Percentiles rank a stretch among this genome's conserved stretches.
Conservation (phyloP, 805 yeast genomes). For the Scheffersomyces amazonensis region DNA sequence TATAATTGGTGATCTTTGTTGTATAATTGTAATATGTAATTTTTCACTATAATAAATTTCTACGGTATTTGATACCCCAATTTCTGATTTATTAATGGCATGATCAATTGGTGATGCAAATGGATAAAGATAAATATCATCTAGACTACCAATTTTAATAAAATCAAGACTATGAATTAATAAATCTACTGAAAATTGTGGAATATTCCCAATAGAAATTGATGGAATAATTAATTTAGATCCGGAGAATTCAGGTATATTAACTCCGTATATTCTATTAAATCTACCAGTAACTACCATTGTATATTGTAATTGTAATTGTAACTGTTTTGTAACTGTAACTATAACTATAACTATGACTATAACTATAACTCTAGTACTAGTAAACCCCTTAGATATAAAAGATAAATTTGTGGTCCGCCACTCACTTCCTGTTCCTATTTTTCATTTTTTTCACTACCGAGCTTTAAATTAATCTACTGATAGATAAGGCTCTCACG, state of each 20-base stretch:
- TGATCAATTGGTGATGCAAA: conserved; percentile 78
- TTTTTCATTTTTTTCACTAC: not conserved
- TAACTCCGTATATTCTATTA: not conserved
- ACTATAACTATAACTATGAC: too few relatives aligned
- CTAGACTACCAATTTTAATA: conserved; percentile 51
- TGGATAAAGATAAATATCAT: conserved; percentile 67
- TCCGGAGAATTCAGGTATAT: not conserved
- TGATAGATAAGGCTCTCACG: too few relatives aligned
- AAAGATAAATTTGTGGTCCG: not conserved
- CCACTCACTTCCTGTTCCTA: not conserved
- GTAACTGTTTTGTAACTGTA: too few relatives aligned
- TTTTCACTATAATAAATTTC: conserved; percentile 56
- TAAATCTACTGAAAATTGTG: conserved; percentile 78
- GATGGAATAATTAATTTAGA: conserved; percentile 67
- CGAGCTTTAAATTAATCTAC: too few relatives aligned
- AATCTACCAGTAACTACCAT: not conserved
- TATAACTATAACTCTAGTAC: too few relatives aligned
- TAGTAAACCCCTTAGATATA: too few relatives aligned
- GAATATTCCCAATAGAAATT: conserved; percentile 85
- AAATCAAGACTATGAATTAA: conserved; percentile 62
- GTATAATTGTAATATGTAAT: conserved; percentile 55
- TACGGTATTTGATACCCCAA: conserved; percentile 54
- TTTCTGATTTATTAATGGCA: conserved; percentile 1
- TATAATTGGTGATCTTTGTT: conserved; percentile 82
- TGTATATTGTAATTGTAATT: not conserved